Conservation (phyloP, 1,284 basidiomycete species). For the Ganoderma multipileum region DNA sequence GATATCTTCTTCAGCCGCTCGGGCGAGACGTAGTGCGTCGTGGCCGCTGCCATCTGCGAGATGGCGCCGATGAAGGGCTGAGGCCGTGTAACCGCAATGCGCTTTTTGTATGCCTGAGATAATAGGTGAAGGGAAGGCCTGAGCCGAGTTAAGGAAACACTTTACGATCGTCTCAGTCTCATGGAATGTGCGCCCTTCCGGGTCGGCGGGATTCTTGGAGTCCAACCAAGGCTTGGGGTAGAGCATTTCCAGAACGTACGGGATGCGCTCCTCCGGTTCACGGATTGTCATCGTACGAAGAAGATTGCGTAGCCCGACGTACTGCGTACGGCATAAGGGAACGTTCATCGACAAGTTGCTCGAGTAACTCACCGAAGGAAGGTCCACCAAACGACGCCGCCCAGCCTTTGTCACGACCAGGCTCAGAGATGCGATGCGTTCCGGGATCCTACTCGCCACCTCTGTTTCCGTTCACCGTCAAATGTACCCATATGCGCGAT, state of each 20-base stretch:
- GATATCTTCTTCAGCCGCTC: constrained; percentile 64
- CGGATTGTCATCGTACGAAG: constrained; percentile 52
- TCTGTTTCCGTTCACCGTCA: constrained; percentile 46
- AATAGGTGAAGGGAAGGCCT: background rate
- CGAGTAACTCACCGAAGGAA: constrained; percentile 59
- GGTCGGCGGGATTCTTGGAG: constrained; percentile 54
- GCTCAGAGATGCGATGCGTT: constrained; percentile 70
- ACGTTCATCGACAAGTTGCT: background rate
- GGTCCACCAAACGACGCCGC: constrained; percentile 58
- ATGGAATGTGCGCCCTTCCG: constrained; percentile 64
- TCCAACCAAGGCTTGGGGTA: constrained; percentile 70
- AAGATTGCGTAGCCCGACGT: constrained; percentile 13
- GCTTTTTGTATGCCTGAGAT: constrained; percentile 55
- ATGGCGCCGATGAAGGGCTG: constrained; percentile 71
- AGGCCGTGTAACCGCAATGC: constrained; percentile 61
- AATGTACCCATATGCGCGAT: background rate
- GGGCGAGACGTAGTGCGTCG: constrained; percentile 72
- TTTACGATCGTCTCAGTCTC: constrained; percentile 62
- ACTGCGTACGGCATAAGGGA: constrained; percentile 5
- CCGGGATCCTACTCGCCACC: constrained; percentile 69
- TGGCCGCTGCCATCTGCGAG: constrained; percentile 77
- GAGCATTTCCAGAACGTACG: constrained; percentile 63
- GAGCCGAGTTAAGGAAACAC: background rate
- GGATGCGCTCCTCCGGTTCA: constrained; percentile 58
- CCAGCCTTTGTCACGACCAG: constrained; percentile 79